phyloP scores from a whole-genome alignment of 495 filamentous ascomycete genomes.

The Penicillium dipodomyicola region DNA sequence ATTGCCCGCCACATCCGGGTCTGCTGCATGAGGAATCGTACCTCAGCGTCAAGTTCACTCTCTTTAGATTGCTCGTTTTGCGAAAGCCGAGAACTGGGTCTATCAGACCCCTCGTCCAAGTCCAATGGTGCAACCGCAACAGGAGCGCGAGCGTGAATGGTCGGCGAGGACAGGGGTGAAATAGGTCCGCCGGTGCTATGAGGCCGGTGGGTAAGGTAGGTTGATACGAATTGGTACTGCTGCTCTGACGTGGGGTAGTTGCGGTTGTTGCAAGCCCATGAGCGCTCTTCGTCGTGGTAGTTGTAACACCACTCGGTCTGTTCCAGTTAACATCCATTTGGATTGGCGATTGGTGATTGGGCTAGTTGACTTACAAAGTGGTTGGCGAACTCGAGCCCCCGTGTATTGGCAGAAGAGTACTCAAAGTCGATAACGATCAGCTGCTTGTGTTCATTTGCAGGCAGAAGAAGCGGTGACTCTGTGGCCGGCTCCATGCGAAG shows the following conservation, averaged over 20 bases:
- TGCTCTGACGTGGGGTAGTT: constrained; percentile 76
- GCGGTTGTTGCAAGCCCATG: constrained; percentile 65
- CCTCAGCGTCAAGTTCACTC: constrained; percentile 57
- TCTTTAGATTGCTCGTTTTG: constrained; percentile 60
- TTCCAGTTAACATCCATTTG: constrained; percentile 6
- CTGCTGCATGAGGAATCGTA: constrained; percentile 70
- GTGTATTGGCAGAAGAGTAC: constrained; percentile 87
- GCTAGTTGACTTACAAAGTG: constrained; percentile 67
- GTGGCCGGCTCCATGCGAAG: constrained; percentile 81
- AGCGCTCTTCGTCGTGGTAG: constrained; percentile 68
- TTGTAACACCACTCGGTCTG: constrained; percentile 95
- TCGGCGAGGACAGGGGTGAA: constrained; percentile 54
- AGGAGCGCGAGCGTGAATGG: constrained; percentile 36
- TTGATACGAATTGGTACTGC: constrained; percentile 77
- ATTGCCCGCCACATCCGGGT: constrained; percentile 80
- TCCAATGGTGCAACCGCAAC: constrained; percentile 36
- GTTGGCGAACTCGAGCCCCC: constrained; percentile 92
- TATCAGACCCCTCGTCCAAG: constrained; percentile 33
- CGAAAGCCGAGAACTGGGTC: constrained; percentile 16
- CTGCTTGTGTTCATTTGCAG: constrained; percentile 89
- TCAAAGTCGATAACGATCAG: constrained; percentile 98
- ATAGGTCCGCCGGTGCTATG: constrained; percentile 49
- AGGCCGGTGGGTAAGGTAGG: constrained; percentile 80
- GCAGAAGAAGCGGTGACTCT: constrained; percentile 83
- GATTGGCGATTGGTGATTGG: neutral